Conservation (phyloP, 2,329 filamentous ascomycete genomes). For the Fusarium sp. region DNA sequence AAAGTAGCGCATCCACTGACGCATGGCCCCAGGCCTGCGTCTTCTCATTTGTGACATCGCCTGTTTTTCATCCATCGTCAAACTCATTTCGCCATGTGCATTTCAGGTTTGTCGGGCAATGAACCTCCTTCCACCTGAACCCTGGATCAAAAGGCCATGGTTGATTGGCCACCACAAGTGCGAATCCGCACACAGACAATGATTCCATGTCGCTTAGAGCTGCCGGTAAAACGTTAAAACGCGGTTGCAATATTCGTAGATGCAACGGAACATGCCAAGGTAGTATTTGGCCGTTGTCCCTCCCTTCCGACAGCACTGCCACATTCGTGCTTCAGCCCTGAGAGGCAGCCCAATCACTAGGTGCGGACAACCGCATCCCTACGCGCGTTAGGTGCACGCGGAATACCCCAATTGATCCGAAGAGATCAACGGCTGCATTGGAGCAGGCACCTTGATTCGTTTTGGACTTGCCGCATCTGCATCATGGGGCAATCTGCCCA, state of each 20-base stretch:
- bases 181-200: not conserved
- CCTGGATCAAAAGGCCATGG: not conserved
- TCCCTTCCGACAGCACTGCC: constrained; percentile 33
- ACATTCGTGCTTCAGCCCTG: constrained; percentile 34
- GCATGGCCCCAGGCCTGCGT: constrained; percentile 27
- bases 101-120: constrained; percentile 19
- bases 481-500: constrained; percentile 30
- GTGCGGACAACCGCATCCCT: constrained; percentile 15
- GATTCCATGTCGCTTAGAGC: not conserved
- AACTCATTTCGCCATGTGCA: constrained; percentile 21
- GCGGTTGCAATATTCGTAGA: constrained; percentile 1
- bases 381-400: constrained; percentile 24
- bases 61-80: constrained; percentile 22
- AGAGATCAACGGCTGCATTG: constrained; percentile 35
- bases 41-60: constrained; percentile 22
- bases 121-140: constrained; percentile 2
- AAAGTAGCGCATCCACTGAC: constrained; percentile 40
- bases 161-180: not conserved
- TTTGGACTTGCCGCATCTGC: constrained; percentile 35
- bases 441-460: constrained; percentile 35
- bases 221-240: constrained; percentile 12
- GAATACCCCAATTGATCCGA: constrained; percentile 38
- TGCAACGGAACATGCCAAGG: constrained; percentile 16
- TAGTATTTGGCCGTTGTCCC: constrained; percentile 25
- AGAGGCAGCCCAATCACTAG: constrained; percentile 16